Evolutionary conservation across 1,284 basidiomycete genomes (phyloP).

Genomic region (Pseudozyma hubeiensis): DNA sequence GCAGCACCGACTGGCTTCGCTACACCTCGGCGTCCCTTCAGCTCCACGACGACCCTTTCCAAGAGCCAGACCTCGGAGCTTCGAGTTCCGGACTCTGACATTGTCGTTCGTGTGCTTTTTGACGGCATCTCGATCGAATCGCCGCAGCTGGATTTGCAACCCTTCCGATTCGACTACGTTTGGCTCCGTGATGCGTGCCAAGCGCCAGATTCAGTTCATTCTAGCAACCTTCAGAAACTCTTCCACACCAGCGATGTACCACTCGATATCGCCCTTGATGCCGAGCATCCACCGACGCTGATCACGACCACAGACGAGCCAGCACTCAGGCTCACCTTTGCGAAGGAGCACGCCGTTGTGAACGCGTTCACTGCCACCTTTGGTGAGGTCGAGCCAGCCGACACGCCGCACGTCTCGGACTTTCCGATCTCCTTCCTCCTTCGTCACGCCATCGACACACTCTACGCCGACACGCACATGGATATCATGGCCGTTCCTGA

Average conservation of each 20-base stretch:
- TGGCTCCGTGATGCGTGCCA: constrained; percentile 75
- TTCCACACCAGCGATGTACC: constrained; percentile 74
- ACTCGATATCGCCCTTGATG: constrained; percentile 70
- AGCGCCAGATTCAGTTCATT: constrained; percentile 76
- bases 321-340: constrained; percentile 43
- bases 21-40: background rate
- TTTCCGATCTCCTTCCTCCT: constrained; percentile 70
- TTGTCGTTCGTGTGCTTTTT: constrained; percentile 29
- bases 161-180: constrained; percentile 60
- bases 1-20: background rate
- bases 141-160: constrained; percentile 45
- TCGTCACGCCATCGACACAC: constrained; percentile 71
- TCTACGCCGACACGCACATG: constrained; percentile 56
- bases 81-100: constrained; percentile 29
- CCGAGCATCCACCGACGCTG: constrained; percentile 52
- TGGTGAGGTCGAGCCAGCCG: constrained; percentile 19
- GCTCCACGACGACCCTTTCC: constrained; percentile 6
- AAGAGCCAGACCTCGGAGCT: constrained; percentile 8
- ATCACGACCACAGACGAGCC: constrained; percentile 23
- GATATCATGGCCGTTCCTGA: constrained; percentile 56
- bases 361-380: constrained; percentile 61
- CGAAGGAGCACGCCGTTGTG: constrained; percentile 42
- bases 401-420: constrained; percentile 49
- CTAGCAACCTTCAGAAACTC: constrained; percentile 80
- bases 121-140: constrained; percentile 65